phyloP scores from a whole-genome alignment of 306 rosid genomes.

The Dryas octopetala region DNA sequence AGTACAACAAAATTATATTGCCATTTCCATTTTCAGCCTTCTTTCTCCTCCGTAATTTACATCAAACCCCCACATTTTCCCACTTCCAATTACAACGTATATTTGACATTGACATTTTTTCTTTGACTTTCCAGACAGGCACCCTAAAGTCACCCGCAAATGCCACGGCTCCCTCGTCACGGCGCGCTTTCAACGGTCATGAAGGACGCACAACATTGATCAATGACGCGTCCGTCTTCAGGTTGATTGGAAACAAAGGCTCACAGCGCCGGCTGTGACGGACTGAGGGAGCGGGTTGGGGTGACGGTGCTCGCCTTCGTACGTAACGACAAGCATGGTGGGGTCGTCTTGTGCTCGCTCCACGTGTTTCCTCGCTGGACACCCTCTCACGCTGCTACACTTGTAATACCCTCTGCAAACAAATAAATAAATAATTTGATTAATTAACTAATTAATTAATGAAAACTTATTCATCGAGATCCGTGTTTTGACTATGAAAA shows the following conservation, averaged over 20 bases:
- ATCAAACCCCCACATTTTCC: background rate
- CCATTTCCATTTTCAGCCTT: conserved; percentile 7
- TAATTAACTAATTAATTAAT: background rate
- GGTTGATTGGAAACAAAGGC: background rate
- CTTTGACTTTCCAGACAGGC: background rate
- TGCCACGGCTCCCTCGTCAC: background rate
- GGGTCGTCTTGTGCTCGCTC: conserved; percentile 59
- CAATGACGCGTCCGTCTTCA: background rate
- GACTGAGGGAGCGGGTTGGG: conserved; percentile 1
- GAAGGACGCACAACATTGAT: background rate
- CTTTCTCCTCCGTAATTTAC: background rate
- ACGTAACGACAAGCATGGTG: conserved; percentile 45
- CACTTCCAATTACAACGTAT: background rate
- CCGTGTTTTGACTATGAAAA: conserved; percentile 24
- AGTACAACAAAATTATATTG: conserved; percentile 4
- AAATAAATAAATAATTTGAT: background rate
- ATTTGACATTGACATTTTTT: background rate
- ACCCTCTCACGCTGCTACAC: conserved; percentile 74
- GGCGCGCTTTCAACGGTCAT: background rate
- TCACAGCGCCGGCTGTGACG: background rate
- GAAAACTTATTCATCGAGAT: background rate
- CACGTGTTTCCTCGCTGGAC: conserved; percentile 88
- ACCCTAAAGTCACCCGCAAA: background rate
- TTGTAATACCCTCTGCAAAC: conserved; percentile 64
- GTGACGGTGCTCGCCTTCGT: conserved; percentile 53